Evolutionary conservation across 1,139 yeast species (phyloP).

Genomic region (Magnusiomyces fungicola): DNA sequence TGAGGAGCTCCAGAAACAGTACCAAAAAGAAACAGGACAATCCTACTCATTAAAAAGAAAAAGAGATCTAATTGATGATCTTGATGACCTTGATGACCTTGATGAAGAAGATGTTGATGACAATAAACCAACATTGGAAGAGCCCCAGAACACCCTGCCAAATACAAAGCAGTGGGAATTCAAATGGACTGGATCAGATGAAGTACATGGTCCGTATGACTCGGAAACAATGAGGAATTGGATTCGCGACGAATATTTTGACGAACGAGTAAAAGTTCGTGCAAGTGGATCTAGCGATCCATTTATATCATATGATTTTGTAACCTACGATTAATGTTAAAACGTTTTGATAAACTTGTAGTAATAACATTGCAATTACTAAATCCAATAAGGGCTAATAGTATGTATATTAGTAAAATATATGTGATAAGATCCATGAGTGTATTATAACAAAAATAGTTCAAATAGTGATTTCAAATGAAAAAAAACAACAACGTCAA

Average conservation of each 20-base stretch:
- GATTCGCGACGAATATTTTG: constrained; percentile 47
- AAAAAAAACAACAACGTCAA: too few species aligned
- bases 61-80: constrained; percentile 16
- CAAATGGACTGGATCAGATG: constrained; percentile 47
- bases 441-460: too few species aligned
- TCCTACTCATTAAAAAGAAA: constrained; percentile 22
- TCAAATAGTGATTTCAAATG: too few species aligned
- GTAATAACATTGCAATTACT: too few species aligned
- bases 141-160: constrained; percentile 11
- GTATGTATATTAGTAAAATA: too few species aligned
- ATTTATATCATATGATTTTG: constrained; percentile 8
- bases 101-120: constrained; percentile 16
- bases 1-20: constrained; percentile 54
- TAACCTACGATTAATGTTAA: background rate
- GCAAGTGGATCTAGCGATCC: constrained; percentile 26
- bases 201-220: constrained; percentile 55
- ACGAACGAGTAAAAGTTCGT: constrained; percentile 42
- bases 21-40: constrained; percentile 45
- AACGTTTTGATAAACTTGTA: too few species aligned
- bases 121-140: too few species aligned
- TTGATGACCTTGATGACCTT: constrained; percentile 12
- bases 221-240: constrained; percentile 51
- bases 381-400: too few species aligned
- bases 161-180: constrained; percentile 46
- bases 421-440: too few species aligned